Evolutionary conservation across 2,329 filamentous ascomycete species (phyloP), one percentile per base, ranked within the genome.

Genomic region (Penicillium concentricum): DNA sequence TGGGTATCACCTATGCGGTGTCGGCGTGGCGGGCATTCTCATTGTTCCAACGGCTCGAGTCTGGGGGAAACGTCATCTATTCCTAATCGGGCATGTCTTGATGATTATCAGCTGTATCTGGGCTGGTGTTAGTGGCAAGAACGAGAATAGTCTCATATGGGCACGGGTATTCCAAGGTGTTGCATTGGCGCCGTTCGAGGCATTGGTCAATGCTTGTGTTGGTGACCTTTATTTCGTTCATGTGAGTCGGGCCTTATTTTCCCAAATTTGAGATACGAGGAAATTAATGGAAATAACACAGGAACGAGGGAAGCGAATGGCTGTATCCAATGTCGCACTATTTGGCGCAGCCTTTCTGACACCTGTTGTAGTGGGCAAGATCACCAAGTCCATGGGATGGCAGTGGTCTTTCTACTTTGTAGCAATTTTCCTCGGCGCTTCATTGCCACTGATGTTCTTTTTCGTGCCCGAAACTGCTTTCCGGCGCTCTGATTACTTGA

Each of bases 201-300:
- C 90, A 1, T 78, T 97, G 24, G 88, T 97, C 56, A 96, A 96
- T 73, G 91, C 91, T 0, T 88, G 86, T 47, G 90, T 97, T 7
- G 93, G 92, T 39, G 93, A 97, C 72, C 72, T 97, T 50, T 97
- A 93, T 75, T 94, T 87, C 73, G 91, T 97, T 26, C 93, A 93
- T 76, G 86, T 90, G 73, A 74, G 84, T 73, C 39, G 47, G 16
- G 28, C 44, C 22, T 2, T 22, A n/a, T 26, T 13, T 20, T 30
- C 16, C 3, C 15, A n/a, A 10, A 13, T 35, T 38, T 32, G 13
- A 13, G 5, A 10, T 47, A 34, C 16, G 47, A 35, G n/a, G 9
- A 61, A 16, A 20, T 30, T 44, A 43, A 44, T 16, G 7, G 18
- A 8, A 1, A 34, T 10, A 20, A 26, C 51, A 47, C 35, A 89